Percentiles rank a stretch among this genome's conserved stretches.
Evolutionary conservation across 2,329 filamentous ascomycete genomes (phyloP).

Genomic region (Aphanocladium album): DNA sequence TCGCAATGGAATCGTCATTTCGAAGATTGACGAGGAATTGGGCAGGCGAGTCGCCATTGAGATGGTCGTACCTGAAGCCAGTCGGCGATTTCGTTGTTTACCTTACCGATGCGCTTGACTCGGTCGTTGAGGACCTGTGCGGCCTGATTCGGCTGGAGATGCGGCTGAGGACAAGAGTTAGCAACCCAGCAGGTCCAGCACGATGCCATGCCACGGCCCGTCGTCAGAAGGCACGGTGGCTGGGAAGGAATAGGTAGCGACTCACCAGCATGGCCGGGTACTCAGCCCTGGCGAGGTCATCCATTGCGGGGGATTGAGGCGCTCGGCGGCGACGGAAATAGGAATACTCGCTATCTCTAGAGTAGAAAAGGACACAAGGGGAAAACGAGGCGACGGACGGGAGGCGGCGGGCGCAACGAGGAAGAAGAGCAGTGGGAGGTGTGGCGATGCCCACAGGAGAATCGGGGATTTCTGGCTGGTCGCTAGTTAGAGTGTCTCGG

Average conservation of each 20-base stretch:
- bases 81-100: conserved; percentile 90
- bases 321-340: conserved; percentile 6
- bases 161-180: conserved; percentile 49
- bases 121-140: conserved; percentile 79
- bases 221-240: background rate
- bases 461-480: background rate
- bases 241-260: conserved; percentile 12
- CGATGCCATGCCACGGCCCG: background rate
- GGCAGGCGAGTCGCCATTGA: background rate
- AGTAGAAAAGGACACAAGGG: conserved; percentile 12
- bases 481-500: conserved; percentile 5
- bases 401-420: background rate
- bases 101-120: conserved; percentile 75
- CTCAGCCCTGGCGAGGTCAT: conserved; percentile 76
- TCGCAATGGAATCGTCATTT: too few species aligned
- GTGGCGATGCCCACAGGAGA: conserved; percentile 1
- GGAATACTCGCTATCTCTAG: conserved; percentile 15
- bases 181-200: conserved; percentile 12
- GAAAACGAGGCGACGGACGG: background rate
- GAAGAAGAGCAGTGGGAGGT: background rate
- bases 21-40: background rate
- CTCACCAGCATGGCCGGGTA: conserved; percentile 94
- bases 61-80: conserved; percentile 75
- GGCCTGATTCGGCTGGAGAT: conserved; percentile 76
- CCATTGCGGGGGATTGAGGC: conserved; percentile 49